Evolutionary conservation across 2,329 filamentous ascomycete species (phyloP).

Genomic region (Hypoxylon rubiginosum): DNA sequence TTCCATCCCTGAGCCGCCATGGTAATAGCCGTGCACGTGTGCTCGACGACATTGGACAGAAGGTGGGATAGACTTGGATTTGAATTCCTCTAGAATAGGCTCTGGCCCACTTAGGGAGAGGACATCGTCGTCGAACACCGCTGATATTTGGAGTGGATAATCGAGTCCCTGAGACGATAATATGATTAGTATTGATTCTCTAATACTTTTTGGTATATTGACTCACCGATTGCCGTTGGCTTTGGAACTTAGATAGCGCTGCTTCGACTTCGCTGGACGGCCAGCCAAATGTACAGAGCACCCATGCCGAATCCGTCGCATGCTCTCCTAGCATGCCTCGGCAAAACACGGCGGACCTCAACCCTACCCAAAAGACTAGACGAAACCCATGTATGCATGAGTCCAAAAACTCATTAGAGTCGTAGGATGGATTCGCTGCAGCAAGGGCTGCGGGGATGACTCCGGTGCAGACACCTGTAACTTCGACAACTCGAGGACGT

Average conservation of each 20-base stretch:
- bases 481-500: constrained; percentile 8
- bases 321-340: constrained; percentile 11
- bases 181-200: neutral
- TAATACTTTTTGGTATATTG: neutral
- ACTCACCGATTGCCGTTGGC: constrained; percentile 4
- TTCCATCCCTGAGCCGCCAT: constrained; percentile 10
- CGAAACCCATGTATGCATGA: constrained; percentile 6
- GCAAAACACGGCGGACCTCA: constrained; percentile 15
- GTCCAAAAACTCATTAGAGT: constrained; percentile 10
- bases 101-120: constrained; percentile 8
- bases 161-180: neutral
- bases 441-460: constrained; percentile 10
- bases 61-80: neutral
- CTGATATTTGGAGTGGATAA: constrained; percentile 10
- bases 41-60: constrained; percentile 8
- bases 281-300: constrained; percentile 17
- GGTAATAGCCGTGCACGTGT: constrained; percentile 22
- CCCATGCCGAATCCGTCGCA: constrained; percentile 7
- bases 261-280: constrained; percentile 7
- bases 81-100: constrained; percentile 8
- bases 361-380: constrained; percentile 14
- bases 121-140: constrained; percentile 15
- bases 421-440: constrained; percentile 5
- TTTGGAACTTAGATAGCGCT: constrained; percentile 1
- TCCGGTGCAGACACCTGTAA: constrained; percentile 18